Base-by-base conservation (phyloP, 371 early-diverging fungal genomes). In the Mucor ambiguus region DNA sequence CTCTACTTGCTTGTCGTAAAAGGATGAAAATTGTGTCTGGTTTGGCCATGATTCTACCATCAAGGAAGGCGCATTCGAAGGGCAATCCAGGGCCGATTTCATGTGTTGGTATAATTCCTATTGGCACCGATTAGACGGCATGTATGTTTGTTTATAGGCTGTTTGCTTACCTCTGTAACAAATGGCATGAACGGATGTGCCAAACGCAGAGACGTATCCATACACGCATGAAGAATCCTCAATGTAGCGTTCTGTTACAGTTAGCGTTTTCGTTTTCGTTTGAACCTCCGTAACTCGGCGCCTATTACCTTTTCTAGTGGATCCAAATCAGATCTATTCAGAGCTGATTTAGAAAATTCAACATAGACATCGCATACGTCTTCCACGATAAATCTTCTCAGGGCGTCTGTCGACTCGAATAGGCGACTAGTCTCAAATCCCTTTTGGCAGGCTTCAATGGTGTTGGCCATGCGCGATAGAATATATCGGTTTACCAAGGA, bases 141-240 rank as follows among this genome's bases (percentile, higher is more conserved):
- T 35, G 37, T 35, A 12, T 56, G 11, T 56, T 58, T n/a, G 8
- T 48, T 49, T 29, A 55, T 38, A 37, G 8, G 30, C 43, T 57
- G 81, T 79, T 74, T 76, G 11, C 89, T 69, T 84, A 96, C 99
- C 86, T 99, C 99, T 12, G 99, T 96, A 4, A 99, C 84, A 81
- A 97, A 99, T 12, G 99, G 99, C 97, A 99, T 98, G 73, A 98
- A 94, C 12, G 99, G 98, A 81, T 98, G 98, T 35, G 98, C 79
- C 60, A 98, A 76, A 58, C 92, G 86, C 61, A 99, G 69, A 9
- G 94, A 94, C 22, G 86, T 80, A 48, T 96, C 95, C 75, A 97
- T 84, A 61, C 90, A 93, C 12, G 84, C 88, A 77, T 90, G 93
- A 41, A 90, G 78, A 29, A 87, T 85, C 61, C 69, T 61, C 63